Percentiles rank a stretch among this genome's conserved stretches.
Evolutionary conservation across 106 monocot species (phyloP).

Genomic region (Xerophyta viscosa): DNA sequence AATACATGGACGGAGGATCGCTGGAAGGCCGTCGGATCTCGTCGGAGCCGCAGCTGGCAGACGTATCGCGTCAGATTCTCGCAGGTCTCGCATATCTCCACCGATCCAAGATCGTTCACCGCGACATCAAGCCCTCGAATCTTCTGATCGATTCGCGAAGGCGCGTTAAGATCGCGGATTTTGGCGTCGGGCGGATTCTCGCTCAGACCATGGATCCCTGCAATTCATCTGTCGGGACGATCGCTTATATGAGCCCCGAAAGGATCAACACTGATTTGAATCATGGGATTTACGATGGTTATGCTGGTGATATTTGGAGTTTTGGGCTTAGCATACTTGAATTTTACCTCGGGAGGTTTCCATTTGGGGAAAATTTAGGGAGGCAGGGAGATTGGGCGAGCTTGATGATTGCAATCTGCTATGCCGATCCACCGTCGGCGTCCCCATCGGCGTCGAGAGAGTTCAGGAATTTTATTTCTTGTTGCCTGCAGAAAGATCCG

Average conservation of each 20-base stretch:
- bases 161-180: constrained; percentile 91
- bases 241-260: constrained; percentile 99
- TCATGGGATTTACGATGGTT: constrained; percentile 77
- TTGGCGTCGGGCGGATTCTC: constrained; percentile 83
- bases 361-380: constrained; percentile 67
- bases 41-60: constrained; percentile 35
- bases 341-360: constrained; percentile 75
- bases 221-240: constrained; percentile 88
- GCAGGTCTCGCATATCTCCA: constrained; percentile 78
- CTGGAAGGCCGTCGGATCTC: constrained; percentile 43
- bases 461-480: constrained; percentile 55
- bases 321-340: constrained; percentile 87
- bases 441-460: constrained; percentile 54
- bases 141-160: constrained; percentile 57
- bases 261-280: constrained; percentile 88
- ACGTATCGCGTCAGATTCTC: constrained; percentile 59
- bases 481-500: constrained; percentile 73
- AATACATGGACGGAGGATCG: constrained; percentile 65
- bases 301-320: constrained; percentile 92
- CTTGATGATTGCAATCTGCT: constrained; percentile 84
- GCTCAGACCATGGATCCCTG: constrained; percentile 92
- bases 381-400: constrained; percentile 85
- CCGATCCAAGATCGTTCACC: constrained; percentile 70
- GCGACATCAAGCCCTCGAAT: constrained; percentile 92
- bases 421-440: constrained; percentile 54